Evolutionary conservation across 2,329 filamentous ascomycete genomes (phyloP).

Genomic region (Huntiella abstrusa): DNA sequence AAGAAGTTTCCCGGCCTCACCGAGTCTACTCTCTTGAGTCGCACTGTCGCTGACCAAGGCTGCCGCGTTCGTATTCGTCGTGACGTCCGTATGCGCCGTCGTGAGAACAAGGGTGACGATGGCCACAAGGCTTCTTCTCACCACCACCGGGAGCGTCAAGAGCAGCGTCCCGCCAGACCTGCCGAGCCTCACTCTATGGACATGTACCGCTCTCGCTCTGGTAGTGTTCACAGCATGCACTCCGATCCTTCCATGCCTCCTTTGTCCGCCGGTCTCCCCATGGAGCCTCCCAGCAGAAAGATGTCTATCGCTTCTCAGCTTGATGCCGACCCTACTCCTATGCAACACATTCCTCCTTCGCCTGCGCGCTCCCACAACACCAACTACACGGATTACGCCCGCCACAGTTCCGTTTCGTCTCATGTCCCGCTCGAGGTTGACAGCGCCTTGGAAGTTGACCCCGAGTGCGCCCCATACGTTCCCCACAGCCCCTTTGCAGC

Average conservation of each 20-base stretch:
- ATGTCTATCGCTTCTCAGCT: neutral
- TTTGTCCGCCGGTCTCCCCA: neutral
- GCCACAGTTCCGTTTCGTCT: slow-evolving; percentile 5
- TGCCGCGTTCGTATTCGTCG: slow-evolving; percentile 90
- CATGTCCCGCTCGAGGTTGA: neutral
- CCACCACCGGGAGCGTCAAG: slow-evolving; percentile 31
- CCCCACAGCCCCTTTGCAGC: neutral
- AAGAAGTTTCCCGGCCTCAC: slow-evolving; percentile 96
- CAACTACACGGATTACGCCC: slow-evolving; percentile 1
- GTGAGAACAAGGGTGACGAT: slow-evolving; percentile 44
- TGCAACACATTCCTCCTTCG: neutral
- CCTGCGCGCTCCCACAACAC: slow-evolving; percentile 8
- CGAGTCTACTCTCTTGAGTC: slow-evolving; percentile 74
- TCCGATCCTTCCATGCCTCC: slow-evolving; percentile 9
- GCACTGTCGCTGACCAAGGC: slow-evolving; percentile 86
- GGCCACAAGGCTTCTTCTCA: slow-evolving; percentile 14
- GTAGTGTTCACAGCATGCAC: slow-evolving; percentile 37
- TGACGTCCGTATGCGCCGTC: slow-evolving; percentile 79
- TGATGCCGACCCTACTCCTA: neutral
- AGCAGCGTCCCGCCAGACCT: slow-evolving; percentile 19
- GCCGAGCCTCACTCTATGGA: slow-evolving; percentile 15
- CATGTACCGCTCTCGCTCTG: slow-evolving; percentile 33
- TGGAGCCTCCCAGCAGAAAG: neutral
- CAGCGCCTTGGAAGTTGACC: slow-evolving; percentile 2
- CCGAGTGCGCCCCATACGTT: slow-evolving; percentile 3